A percentile compares a stretch with the other conserved stretches of the same genome.
Conservation (phyloP, 2,329 filamentous ascomycete genomes). For the Juglanconis juglandina region DNA sequence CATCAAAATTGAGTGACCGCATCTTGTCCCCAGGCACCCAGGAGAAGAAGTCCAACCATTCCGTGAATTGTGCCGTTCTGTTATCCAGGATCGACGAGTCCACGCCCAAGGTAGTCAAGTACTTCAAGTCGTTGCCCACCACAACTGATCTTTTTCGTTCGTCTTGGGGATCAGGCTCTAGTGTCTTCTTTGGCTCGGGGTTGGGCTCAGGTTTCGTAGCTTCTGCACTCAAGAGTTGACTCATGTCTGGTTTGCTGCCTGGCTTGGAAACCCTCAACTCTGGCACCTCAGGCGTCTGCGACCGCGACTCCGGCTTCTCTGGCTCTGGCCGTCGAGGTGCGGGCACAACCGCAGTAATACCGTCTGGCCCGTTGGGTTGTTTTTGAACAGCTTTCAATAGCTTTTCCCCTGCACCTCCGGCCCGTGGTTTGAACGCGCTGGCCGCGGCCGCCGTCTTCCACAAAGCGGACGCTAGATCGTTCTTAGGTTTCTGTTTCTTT, state of each 20-base stretch:
- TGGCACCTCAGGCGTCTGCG: constrained; percentile 36
- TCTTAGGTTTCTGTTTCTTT: constrained; percentile 66
- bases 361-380: constrained; percentile 70
- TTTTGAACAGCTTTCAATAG: constrained; percentile 57
- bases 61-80: constrained; percentile 74
- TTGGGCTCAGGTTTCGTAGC: constrained; percentile 18
- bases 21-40: constrained; percentile 78
- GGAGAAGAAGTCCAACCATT: constrained; percentile 79
- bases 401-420: constrained; percentile 75
- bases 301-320: constrained; percentile 30
- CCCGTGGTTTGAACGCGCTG: constrained; percentile 76
- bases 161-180: constrained; percentile 36
- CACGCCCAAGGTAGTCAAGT: constrained; percentile 73
- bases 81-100: constrained; percentile 74
- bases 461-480: constrained; percentile 71
- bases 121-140: constrained; percentile 73
- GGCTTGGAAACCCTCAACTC: constrained; percentile 55
- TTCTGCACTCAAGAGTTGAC: constrained; percentile 4
- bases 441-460: constrained; percentile 77
- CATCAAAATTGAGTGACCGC: constrained; percentile 71
- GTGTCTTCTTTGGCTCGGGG: constrained; percentile 30
- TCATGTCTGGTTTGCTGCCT: constrained; percentile 30
- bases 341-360: constrained; percentile 83
- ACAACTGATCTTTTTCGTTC: constrained; percentile 58
- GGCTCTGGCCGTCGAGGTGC: constrained; percentile 59